Percentiles rank a stretch among this genome's conserved stretches.
phyloP scores from a whole-genome alignment of 768 basidiomycete species.

The Flagelloscypha sp. region DNA sequence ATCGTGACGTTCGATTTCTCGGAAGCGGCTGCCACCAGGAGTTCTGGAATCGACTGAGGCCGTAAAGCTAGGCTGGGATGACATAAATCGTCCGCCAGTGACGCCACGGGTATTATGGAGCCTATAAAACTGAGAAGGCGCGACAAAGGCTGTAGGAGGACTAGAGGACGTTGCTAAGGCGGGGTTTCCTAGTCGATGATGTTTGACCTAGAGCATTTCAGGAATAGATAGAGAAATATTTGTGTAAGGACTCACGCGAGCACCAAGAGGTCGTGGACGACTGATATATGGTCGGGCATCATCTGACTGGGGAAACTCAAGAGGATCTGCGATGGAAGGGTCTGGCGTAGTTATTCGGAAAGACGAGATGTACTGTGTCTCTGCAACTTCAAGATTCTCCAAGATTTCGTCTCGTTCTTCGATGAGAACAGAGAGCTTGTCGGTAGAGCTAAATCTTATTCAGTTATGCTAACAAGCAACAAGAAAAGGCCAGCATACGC shows the following conservation, averaged over 20 bases:
- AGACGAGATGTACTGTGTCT: slow-evolving; percentile 68
- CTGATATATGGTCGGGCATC: slow-evolving; percentile 54
- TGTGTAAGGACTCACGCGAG: slow-evolving; percentile 19
- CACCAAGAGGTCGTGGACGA: slow-evolving; percentile 49
- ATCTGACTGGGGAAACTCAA: slow-evolving; percentile 26
- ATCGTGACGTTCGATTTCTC: slow-evolving; percentile 60
- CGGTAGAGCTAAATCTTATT: slow-evolving; percentile 48
- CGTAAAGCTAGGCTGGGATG: slow-evolving; percentile 39
- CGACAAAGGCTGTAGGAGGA: slow-evolving; percentile 70
- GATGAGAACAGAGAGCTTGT: slow-evolving; percentile 57
- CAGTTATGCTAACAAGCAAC: neutral
- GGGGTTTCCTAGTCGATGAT: slow-evolving; percentile 43
- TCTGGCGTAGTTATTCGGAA: slow-evolving; percentile 69
- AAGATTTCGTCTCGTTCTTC: slow-evolving; percentile 69
- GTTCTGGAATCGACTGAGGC: slow-evolving; percentile 57
- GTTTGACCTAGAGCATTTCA: neutral
- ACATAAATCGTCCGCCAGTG: slow-evolving; percentile 48
- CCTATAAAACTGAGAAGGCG: slow-evolving; percentile 74
- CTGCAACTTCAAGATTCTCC: slow-evolving; percentile 75
- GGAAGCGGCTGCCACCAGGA: slow-evolving; percentile 56
- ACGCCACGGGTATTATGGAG: slow-evolving; percentile 55
- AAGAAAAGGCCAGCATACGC: slow-evolving; percentile 33
- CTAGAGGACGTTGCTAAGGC: slow-evolving; percentile 61
- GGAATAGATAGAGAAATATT: slow-evolving; percentile 13
- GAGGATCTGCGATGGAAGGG: slow-evolving; percentile 55